Conservation (phyloP, 352 stramenopile species). For the Pythium dissotocum region DNA sequence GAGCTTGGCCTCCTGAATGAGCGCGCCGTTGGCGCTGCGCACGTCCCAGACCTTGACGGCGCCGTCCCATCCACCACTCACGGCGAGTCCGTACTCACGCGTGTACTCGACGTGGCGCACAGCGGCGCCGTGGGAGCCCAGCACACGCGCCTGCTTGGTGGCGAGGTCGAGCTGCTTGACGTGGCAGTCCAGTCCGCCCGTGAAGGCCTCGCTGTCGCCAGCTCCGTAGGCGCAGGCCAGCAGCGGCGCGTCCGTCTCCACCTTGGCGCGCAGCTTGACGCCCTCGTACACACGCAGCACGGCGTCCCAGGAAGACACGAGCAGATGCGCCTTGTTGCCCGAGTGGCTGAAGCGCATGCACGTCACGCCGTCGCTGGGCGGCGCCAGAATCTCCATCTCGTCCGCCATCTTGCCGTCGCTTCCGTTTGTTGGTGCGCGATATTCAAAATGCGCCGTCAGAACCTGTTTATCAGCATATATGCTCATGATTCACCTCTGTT, state of each 20-base stretch:
- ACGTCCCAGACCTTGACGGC: slow-evolving; percentile 67
- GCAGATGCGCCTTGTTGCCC: slow-evolving; percentile 50
- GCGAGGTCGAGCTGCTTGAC: slow-evolving; percentile 59
- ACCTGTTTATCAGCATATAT: neutral
- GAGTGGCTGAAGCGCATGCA: slow-evolving; percentile 71
- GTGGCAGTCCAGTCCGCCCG: slow-evolving; percentile 67
- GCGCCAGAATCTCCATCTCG: slow-evolving; percentile 61
- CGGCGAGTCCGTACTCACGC: slow-evolving; percentile 45
- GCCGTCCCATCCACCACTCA: slow-evolving; percentile 73
- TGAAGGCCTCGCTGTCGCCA: slow-evolving; percentile 65
- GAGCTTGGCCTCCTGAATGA: slow-evolving; percentile 46
- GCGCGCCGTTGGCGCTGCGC: slow-evolving; percentile 49
- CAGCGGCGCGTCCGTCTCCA: slow-evolving; percentile 75
- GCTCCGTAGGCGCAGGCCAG: slow-evolving; percentile 68
- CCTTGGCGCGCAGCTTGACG: slow-evolving; percentile 43
- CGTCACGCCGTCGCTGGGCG: slow-evolving; percentile 83
- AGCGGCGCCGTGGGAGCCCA: slow-evolving; percentile 53
- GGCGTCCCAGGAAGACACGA: slow-evolving; percentile 82
- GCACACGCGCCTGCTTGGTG: slow-evolving; percentile 33
- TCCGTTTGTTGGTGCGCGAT: slow-evolving; percentile 6
- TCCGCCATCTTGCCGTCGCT: slow-evolving; percentile 27
- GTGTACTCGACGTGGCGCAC: slow-evolving; percentile 66
- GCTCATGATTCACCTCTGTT: neutral
- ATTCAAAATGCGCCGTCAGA: neutral
- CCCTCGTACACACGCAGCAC: slow-evolving; percentile 71